phyloP scores from a whole-genome alignment of 78 protist species.

The Creolimax fragrantissima region DNA sequence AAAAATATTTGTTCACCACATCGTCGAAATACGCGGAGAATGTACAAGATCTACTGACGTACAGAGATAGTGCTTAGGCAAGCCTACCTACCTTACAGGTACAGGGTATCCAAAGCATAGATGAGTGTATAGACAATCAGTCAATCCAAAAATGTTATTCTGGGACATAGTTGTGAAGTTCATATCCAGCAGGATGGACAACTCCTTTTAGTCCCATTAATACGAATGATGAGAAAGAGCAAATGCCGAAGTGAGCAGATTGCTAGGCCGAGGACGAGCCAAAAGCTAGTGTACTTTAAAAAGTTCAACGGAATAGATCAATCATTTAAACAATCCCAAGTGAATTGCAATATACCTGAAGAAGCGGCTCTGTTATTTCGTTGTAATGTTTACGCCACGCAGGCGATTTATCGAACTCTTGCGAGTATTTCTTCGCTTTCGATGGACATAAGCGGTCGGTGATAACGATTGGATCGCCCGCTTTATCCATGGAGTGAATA shows the following conservation, averaged over 20 bases:
- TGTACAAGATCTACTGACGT: too few species aligned
- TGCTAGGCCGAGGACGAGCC: too few species aligned
- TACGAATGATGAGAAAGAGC: too few species aligned
- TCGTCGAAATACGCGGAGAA: too few species aligned
- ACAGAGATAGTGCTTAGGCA: too few species aligned
- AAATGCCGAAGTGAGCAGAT: too few species aligned
- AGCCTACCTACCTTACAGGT: too few species aligned
- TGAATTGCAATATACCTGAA: neutral
- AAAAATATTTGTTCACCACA: too few species aligned
- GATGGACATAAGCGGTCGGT: neutral
- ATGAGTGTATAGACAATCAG: neutral
- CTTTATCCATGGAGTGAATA: neutral
- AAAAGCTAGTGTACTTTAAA: too few species aligned
- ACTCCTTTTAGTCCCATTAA: neutral
- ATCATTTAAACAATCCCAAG: neutral
- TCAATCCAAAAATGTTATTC: neutral
- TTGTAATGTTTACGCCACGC: neutral
- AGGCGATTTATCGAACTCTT: neutral
- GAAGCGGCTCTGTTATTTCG: neutral
- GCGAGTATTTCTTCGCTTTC: neutral
- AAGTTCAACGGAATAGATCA: too few species aligned
- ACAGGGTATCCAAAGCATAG: neutral
- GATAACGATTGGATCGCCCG: neutral
- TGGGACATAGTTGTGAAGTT: neutral
- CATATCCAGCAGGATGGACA: neutral